Evolutionary conservation across 148 eudicot species (phyloP), one percentile per base, ranked within the genome.

Genomic region (Rhododendron williamsianum): DNA sequence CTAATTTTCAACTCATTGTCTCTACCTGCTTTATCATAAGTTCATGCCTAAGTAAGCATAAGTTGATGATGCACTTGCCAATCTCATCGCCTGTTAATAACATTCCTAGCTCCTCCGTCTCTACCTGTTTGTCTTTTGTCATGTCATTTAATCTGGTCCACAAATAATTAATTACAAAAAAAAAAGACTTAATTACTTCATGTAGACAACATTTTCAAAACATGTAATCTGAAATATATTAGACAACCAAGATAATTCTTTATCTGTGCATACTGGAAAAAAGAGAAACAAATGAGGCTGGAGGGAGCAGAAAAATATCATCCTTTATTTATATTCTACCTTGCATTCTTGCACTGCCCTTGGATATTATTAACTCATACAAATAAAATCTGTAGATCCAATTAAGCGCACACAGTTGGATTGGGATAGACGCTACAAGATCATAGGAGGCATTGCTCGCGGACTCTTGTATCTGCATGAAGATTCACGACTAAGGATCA

Each of bases 391-490:
- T 83, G 82, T 56, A 93, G 93, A 92, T 82, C 91, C 90, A 2
- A 58, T 54, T 46, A 91, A 88, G 51, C 87, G 87, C 6, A 48
- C 63, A 38, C 41, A 81, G 30, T 77, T 93, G 48, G 92, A 91
- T 83, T 93, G 95, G 94, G 81, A 81, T 23, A 89, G 83, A 12
- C 90, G 94, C 27, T 89, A 86, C 88, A 93, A 88, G 65, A 91
- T 93, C 67, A 92, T 93, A 27, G 81, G 69, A 71, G 96, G 96
- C 49, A 85, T 93, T 35, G 93, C 91, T 58, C 86, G 87, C 6
- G 96, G 96, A 18, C 81, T 93, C 23, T 85, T 91, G 0, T 93
- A 93, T 77, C 87, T 93, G 76, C 93, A 93, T 25, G 93, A 91
- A 83, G 94, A 93, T 86, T 93, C 95, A 35, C 87, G 94, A 6